Evolutionary conservation across 305 asterid species (phyloP).

Genomic region (Rubia tinctorum): DNA sequence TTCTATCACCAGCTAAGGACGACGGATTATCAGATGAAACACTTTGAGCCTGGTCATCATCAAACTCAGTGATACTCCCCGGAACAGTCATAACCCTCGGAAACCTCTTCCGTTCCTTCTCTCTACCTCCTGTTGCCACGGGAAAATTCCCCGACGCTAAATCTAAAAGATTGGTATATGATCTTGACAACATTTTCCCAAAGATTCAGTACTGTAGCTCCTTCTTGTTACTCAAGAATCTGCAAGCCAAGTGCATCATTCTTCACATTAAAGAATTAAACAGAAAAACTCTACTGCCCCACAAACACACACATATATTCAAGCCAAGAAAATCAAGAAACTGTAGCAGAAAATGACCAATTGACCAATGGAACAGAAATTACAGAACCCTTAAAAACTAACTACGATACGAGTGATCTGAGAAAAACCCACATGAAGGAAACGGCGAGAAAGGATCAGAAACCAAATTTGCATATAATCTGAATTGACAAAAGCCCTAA

Average conservation of each 20-base stretch:
- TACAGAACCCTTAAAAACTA: constrained; percentile 23
- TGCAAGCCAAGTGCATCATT: constrained; percentile 31
- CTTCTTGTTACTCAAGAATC: constrained; percentile 30
- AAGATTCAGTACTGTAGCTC: constrained; percentile 24
- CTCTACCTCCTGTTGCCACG: constrained; percentile 83
- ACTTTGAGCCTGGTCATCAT: constrained; percentile 81
- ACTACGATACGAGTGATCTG: constrained; percentile 24
- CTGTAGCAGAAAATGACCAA: constrained; percentile 26
- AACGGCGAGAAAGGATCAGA: constrained; percentile 13
- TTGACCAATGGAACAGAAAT: constrained; percentile 33
- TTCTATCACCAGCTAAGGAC: constrained; percentile 77
- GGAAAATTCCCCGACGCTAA: constrained; percentile 91
- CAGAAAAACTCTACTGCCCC: constrained; percentile 9
- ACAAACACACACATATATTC: neutral
- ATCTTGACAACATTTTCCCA: constrained; percentile 60
- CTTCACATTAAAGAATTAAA: constrained; percentile 16
- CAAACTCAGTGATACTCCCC: constrained; percentile 83
- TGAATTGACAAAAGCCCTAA: constrained; percentile 17
- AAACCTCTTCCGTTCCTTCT: constrained; percentile 68
- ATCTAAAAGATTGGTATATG: too few species aligned
- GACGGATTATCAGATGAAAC: constrained; percentile 85
- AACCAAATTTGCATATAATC: constrained; percentile 24
- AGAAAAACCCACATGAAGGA: constrained; percentile 17
- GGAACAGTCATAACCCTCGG: constrained; percentile 94
- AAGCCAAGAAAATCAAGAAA: constrained; percentile 5